Evolutionary conservation across 768 basidiomycete species (phyloP).

Genomic region (Rhodotorula diobovata): DNA sequence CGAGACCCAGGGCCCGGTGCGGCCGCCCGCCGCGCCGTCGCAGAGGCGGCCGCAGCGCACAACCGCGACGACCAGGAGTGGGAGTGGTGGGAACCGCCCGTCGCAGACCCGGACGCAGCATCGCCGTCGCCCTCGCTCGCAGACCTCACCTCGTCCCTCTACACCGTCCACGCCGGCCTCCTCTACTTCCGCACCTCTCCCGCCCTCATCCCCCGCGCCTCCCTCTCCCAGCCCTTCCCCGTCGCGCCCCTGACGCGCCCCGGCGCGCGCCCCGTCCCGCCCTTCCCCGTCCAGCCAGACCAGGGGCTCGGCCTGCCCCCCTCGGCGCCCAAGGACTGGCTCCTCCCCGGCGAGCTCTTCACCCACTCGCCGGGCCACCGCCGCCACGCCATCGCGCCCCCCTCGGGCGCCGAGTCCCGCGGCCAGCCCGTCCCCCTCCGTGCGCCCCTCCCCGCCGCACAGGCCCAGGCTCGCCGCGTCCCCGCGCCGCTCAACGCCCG

Average conservation of each 20-base stretch:
- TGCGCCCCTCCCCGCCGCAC: background rate
- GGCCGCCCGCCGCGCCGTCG: background rate
- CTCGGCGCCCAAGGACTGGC: slow-evolving; percentile 4
- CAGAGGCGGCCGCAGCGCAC: background rate
- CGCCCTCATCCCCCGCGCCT: background rate
- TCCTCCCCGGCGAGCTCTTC: slow-evolving; percentile 27
- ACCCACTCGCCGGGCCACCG: slow-evolving; percentile 1
- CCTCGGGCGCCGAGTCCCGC: background rate
- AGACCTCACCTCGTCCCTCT: slow-evolving; percentile 10
- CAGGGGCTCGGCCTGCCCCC: slow-evolving; percentile 3
- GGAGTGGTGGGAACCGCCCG: slow-evolving; percentile 29
- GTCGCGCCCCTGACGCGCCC: background rate
- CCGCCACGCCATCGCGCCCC: background rate
- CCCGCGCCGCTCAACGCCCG: background rate
- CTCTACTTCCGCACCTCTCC: slow-evolving; percentile 21
- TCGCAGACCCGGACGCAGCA: background rate
- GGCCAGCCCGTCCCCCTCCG: background rate
- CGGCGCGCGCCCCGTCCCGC: background rate
- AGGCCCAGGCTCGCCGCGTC: too few species aligned
- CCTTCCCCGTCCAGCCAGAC: background rate
- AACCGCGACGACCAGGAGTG: slow-evolving; percentile 19
- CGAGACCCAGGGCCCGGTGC: background rate
- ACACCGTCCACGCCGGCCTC: slow-evolving; percentile 14
- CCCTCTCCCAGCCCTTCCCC: slow-evolving; percentile 1
- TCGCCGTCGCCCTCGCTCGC: background rate